Evolutionary conservation across 164 flowering plant genomes (phyloP), one percentile per base, ranked within the genome.

Genomic region (Stephania cephalantha): DNA sequence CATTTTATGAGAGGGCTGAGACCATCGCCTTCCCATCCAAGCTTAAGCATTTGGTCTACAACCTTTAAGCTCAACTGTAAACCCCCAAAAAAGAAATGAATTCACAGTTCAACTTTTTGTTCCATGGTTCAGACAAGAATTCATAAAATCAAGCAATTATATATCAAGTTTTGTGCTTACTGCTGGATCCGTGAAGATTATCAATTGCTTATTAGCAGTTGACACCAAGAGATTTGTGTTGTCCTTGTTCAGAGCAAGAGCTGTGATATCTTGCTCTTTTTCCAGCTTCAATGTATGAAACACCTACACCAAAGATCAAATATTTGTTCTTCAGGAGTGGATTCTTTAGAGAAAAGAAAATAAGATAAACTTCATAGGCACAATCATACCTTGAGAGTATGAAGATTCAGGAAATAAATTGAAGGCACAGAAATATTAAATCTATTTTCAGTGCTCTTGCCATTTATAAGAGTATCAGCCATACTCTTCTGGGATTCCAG

Each of bases 11-110:
- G 91, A 73, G 97, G 94, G 72, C 90, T 90, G 13, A 91, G 87
- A 46, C 97, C 96, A 66, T 95, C 94, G 65, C 97, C 97, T 87
- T 93, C 97, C 99, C 98, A 91, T 18, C 99, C 98, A 78, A 93
- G 96, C 85, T 91, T 91, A 75, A 93, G 99, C 98, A 95, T 95
- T 35, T 89, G 96, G 89, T 95, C 97, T 70, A 92, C 97, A 70
- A 93, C 97, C 85, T 89, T 93, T 83, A 90, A 84, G 85, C 98
- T 95, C 87, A 95, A 85, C 99, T 95, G 88, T 81, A 87, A 71
- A 75, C 29, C 42, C 65, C 81, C 9, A 69, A 20, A 46, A 35
- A 75, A 74, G 17, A 46, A 75, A 29, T 20, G 72, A 72, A 75
- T 50, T 70, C 18, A 50, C n/a, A 22, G 13, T 55, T 69, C 25